phyloP scores from a whole-genome alignment of 257 asterid species.

The Jacaranda mimosifolia region DNA sequence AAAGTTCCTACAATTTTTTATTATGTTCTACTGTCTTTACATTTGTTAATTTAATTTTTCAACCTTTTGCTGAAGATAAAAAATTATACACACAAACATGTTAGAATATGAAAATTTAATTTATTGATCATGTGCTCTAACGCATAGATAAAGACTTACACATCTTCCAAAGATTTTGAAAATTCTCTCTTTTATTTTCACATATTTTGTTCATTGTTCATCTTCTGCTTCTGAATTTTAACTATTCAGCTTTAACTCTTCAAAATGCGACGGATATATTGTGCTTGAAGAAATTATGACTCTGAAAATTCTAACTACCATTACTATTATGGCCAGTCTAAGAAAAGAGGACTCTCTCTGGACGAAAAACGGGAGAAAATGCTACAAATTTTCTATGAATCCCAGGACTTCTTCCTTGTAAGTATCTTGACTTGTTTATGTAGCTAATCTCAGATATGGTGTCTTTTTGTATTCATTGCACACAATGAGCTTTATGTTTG shows the following conservation, averaged over 20 bases:
- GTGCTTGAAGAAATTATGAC: slow-evolving; percentile 11
- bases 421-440: slow-evolving; percentile 45
- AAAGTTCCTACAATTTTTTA: slow-evolving; percentile 1
- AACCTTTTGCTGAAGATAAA: neutral
- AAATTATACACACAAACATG: neutral
- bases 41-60: neutral
- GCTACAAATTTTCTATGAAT: slow-evolving; percentile 89
- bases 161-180: slow-evolving; percentile 24
- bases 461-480: neutral
- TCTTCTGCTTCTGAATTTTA: slow-evolving; percentile 11
- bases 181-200: slow-evolving; percentile 17
- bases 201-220: slow-evolving; percentile 4
- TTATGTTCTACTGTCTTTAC: slow-evolving; percentile 3
- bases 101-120: slow-evolving; percentile 20
- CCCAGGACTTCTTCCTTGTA: slow-evolving; percentile 92
- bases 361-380: slow-evolving; percentile 96
- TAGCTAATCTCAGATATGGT: neutral
- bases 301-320: slow-evolving; percentile 30
- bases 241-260: slow-evolving; percentile 2
- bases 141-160: neutral
- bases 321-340: slow-evolving; percentile 57
- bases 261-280: neutral
- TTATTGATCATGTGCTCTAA: slow-evolving; percentile 7
- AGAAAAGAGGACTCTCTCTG: slow-evolving; percentile 93
- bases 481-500: neutral